phyloP scores from a whole-genome alignment of 2,329 filamentous ascomycete genomes.

The Botrytis sinoallii region DNA sequence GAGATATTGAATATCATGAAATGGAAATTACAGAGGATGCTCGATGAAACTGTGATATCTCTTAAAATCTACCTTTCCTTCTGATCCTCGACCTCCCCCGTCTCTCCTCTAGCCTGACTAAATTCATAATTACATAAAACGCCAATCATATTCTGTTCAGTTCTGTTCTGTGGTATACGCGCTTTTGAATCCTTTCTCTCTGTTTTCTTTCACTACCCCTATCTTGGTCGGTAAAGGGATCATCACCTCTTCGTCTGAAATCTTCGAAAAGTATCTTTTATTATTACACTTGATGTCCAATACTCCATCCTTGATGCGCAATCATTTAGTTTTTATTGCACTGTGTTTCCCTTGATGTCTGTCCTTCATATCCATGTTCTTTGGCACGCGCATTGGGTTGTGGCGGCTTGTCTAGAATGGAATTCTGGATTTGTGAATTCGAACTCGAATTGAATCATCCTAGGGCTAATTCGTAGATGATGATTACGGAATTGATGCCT shows the following conservation, averaged over 20 bases:
- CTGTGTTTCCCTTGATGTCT: not conserved
- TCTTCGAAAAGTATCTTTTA: not conserved
- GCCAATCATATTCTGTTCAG: not conserved
- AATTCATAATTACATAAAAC: not conserved
- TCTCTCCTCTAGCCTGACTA: not conserved
- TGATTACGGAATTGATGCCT: slow-evolving; percentile 76
- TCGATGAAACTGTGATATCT: not conserved
- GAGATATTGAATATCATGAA: not conserved
- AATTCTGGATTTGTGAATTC: not conserved
- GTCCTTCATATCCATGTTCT: not conserved
- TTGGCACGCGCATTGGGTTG: not conserved
- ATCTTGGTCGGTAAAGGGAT: not conserved
- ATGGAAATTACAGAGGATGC: not conserved
- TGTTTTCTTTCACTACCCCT: not conserved
- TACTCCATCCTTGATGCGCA: not conserved
- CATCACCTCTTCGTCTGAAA: too few relatives aligned
- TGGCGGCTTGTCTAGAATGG: not conserved
- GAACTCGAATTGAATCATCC: slow-evolving; percentile 46
- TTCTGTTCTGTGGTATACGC: not conserved
- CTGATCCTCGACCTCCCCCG: not conserved
- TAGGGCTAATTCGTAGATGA: slow-evolving; percentile 75
- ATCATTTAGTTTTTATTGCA: not conserved
- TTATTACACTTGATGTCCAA: not conserved
- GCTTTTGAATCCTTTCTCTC: not conserved
- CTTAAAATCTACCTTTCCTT: not conserved